Conservation (phyloP, 1,284 basidiomycete species). For the Agaricales sp. region DNA sequence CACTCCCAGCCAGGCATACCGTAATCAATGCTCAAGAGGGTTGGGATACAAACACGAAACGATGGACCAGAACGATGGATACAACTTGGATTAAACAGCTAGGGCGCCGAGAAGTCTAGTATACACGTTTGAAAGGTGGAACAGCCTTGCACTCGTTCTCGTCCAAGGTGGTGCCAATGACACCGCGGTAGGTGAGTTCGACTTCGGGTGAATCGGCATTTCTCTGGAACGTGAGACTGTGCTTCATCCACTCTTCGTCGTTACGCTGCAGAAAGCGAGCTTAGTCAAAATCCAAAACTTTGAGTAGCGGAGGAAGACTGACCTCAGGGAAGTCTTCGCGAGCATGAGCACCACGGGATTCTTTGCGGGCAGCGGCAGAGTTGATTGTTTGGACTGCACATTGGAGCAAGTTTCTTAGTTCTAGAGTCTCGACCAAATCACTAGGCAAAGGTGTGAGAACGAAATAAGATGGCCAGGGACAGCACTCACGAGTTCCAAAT, state of each 20-base stretch:
- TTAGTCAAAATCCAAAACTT: slow-evolving; percentile 2
- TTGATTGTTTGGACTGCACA: slow-evolving; percentile 95
- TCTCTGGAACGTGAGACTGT: slow-evolving; percentile 82
- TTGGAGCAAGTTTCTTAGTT: slow-evolving; percentile 93
- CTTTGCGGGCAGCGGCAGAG: slow-evolving; percentile 91
- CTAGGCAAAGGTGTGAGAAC: slow-evolving; percentile 27
- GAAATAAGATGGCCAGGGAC: not conserved
- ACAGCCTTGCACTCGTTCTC: slow-evolving; percentile 92
- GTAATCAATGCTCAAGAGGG: too few relatives aligned
- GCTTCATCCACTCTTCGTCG: slow-evolving; percentile 91
- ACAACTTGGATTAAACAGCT: not conserved
- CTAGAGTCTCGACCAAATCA: slow-evolving; percentile 94
- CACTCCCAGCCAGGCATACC: too few relatives aligned
- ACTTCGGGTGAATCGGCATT: slow-evolving; percentile 73
- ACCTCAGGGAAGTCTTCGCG: slow-evolving; percentile 93
- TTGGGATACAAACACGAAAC: not conserved
- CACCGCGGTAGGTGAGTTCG: slow-evolving; percentile 81
- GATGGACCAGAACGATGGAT: too few relatives aligned
- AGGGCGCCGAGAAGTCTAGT: slow-evolving; percentile 29
- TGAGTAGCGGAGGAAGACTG: not conserved
- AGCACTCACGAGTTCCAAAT: slow-evolving; percentile 89
- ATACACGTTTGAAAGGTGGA: slow-evolving; percentile 83
- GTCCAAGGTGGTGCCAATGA: slow-evolving; percentile 83
- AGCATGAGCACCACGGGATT: slow-evolving; percentile 96
- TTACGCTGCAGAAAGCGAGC: slow-evolving; percentile 47